A percentile compares a stretch with the other conserved stretches of the same genome.
Evolutionary conservation across 1,284 basidiomycete species (phyloP).

Genomic region (Tilletia walkeri): DNA sequence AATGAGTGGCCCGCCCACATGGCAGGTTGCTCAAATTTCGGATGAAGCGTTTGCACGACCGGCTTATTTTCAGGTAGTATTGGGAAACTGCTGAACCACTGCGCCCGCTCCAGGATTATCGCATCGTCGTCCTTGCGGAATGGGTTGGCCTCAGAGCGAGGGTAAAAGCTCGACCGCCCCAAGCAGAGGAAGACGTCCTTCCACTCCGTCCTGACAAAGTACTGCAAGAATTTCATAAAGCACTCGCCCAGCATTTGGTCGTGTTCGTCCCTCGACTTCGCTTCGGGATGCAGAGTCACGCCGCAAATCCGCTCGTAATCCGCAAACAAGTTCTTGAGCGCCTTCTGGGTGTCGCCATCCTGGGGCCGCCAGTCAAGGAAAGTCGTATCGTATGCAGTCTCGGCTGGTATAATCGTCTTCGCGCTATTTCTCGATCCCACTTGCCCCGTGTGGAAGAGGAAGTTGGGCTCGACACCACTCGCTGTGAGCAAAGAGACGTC

Average conservation of each 20-base stretch:
- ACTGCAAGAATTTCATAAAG: background rate
- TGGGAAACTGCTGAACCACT: background rate
- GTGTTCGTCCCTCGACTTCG: background rate
- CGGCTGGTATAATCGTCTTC: background rate
- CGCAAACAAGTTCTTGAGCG: background rate
- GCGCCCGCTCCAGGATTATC: no score
- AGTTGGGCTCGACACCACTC: conserved; percentile 24
- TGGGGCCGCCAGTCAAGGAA: conserved; percentile 3
- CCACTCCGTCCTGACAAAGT: background rate
- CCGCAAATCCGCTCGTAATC: background rate
- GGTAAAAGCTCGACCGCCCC: background rate
- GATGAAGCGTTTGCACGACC: background rate
- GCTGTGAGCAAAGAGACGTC: conserved; percentile 35
- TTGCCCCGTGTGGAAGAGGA: conserved; percentile 36
- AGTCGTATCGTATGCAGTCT: conserved; percentile 6
- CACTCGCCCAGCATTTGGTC: background rate
- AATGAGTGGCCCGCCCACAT: conserved; percentile 45
- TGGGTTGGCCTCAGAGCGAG: background rate
- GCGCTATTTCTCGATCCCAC: conserved; percentile 16
- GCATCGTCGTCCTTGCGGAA: background rate
- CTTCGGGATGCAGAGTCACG: background rate
- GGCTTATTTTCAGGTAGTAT: background rate
- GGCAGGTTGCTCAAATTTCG: conserved; percentile 35
- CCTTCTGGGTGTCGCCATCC: background rate
- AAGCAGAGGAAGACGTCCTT: background rate